Percentiles rank a stretch among this genome's conserved stretches.
Evolutionary conservation across 169 alveolate species (phyloP).

Genomic region (Plasmodium gaboni): DNA sequence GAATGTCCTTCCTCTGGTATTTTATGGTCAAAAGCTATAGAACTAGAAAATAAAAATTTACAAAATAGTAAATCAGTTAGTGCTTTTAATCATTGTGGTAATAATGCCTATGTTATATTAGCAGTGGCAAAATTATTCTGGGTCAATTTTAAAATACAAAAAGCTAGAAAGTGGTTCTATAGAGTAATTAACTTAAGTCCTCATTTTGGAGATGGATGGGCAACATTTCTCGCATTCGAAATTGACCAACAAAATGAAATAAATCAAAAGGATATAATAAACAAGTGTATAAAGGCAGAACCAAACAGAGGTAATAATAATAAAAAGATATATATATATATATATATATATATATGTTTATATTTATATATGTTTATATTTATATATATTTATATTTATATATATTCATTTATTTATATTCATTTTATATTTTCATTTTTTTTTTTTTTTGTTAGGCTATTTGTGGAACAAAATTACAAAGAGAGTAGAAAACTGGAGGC

Average conservation of each 20-base stretch:
- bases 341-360: neutral
- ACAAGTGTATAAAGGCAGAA: constrained; percentile 87
- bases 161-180: constrained; percentile 97
- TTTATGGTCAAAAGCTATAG: constrained; percentile 95
- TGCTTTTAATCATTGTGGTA: constrained; percentile 95
- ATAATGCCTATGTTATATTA: constrained; percentile 93
- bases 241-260: constrained; percentile 89
- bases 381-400: neutral
- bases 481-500: constrained; percentile 86
- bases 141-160: constrained; percentile 92
- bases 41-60: constrained; percentile 84
- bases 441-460: constrained; percentile 75
- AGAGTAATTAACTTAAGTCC: constrained; percentile 93
- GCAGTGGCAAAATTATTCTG: constrained; percentile 95
- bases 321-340: neutral
- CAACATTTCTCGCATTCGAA: constrained; percentile 93
- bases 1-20: constrained; percentile 97
- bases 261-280: constrained; percentile 84
- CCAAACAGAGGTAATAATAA: constrained; percentile 84
- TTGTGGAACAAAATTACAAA: constrained; percentile 88
- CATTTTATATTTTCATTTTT: neutral
- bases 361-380: neutral
- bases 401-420: neutral
- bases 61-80: constrained; percentile 92
- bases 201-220: constrained; percentile 97